Conservation (phyloP, 495 filamentous ascomycete genomes). For the Immersiella caudata region DNA sequence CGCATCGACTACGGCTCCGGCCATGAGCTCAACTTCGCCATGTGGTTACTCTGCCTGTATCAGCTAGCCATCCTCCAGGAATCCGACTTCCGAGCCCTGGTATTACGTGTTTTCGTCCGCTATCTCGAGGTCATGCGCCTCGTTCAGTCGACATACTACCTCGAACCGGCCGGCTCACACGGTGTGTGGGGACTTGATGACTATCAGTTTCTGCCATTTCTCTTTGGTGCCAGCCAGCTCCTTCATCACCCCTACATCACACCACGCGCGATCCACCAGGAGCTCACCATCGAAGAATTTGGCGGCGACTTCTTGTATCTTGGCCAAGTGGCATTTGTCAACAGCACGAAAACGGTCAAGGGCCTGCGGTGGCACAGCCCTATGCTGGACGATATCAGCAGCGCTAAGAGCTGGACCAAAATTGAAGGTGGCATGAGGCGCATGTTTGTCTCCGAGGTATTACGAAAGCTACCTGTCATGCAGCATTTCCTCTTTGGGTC, state of each 20-base stretch:
- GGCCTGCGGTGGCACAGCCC: conserved; percentile 96
- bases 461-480: conserved; percentile 95
- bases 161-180: conserved; percentile 92
- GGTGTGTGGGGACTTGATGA: conserved; percentile 98
- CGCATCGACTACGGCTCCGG: conserved; percentile 98
- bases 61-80: conserved; percentile 68
- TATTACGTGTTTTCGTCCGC: conserved; percentile 75
- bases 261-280: conserved; percentile 83
- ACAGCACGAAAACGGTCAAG: conserved; percentile 93
- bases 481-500: conserved; percentile 95
- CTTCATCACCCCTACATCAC: conserved; percentile 85
- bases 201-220: conserved; percentile 95
- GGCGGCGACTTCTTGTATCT: conserved; percentile 83
- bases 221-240: conserved; percentile 90
- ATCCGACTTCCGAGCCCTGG: conserved; percentile 69
- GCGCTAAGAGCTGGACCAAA: conserved; percentile 89
- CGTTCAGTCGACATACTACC: conserved; percentile 87
- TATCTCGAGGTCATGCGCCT: conserved; percentile 81
- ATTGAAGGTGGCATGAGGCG: conserved; percentile 92
- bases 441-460: conserved; percentile 93
- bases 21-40: conserved; percentile 93
- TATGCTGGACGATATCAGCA: conserved; percentile 97
- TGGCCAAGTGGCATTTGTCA: conserved; percentile 89
- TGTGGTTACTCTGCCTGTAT: conserved; percentile 90
- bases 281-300: conserved; percentile 82